phyloP scores from a whole-genome alignment of 805 yeast species.

The Candida railenensis region DNA sequence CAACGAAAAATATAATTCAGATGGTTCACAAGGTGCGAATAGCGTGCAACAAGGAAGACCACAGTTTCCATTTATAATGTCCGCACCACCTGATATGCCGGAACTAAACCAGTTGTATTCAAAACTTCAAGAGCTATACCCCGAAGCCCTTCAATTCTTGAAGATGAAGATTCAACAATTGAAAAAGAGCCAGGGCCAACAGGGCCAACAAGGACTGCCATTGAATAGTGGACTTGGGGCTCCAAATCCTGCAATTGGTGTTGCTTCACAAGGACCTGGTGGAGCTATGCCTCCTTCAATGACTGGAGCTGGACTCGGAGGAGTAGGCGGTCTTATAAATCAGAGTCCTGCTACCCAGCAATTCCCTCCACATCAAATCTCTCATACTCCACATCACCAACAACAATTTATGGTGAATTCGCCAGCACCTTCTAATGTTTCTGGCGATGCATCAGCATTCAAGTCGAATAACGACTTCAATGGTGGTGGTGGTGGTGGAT shows the following conservation, averaged over 20 bases:
- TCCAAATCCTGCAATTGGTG: background rate
- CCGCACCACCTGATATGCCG: slow-evolving; percentile 57
- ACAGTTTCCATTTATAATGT: slow-evolving; percentile 48
- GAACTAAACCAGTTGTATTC: slow-evolving; percentile 49
- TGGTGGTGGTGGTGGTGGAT: slow-evolving; percentile 2
- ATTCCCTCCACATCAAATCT: slow-evolving; percentile 7
- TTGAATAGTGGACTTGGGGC: slow-evolving; percentile 4
- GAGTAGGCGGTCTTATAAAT: background rate
- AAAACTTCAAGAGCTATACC: slow-evolving; percentile 49
- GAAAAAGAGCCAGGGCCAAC: slow-evolving; percentile 27
- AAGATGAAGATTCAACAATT: slow-evolving; percentile 40
- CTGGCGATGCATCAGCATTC: slow-evolving; percentile 3
- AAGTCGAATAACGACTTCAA: background rate
- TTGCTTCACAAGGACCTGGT: background rate
- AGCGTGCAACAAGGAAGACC: slow-evolving; percentile 26
- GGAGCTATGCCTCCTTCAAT: background rate
- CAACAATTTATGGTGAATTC: slow-evolving; percentile 8
- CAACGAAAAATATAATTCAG: slow-evolving; percentile 37
- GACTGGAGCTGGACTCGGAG: background rate
- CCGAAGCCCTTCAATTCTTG: slow-evolving; percentile 49
- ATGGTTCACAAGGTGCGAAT: slow-evolving; percentile 22
- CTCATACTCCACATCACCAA: slow-evolving; percentile 8
- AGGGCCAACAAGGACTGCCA: background rate
- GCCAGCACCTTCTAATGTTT: slow-evolving; percentile 2
- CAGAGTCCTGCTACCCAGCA: slow-evolving; percentile 3